Percentiles rank a stretch among this genome's conserved stretches.
phyloP scores from a whole-genome alignment of 2,329 filamentous ascomycete species.

The Rugonectria rugulosa region DNA sequence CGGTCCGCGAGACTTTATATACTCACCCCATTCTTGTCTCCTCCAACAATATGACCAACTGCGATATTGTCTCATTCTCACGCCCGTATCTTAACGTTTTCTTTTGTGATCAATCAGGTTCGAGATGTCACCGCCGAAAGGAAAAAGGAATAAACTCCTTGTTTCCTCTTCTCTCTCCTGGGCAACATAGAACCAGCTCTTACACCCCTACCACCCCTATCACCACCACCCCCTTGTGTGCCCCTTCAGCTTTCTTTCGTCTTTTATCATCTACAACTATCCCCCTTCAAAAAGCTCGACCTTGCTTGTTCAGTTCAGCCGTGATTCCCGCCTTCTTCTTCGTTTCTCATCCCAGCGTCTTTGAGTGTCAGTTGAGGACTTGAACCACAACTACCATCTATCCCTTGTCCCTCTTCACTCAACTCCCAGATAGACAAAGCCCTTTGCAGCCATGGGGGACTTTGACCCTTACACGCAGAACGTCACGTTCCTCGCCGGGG shows the following conservation, averaged over 20 bases:
- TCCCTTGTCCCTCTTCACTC: neutral
- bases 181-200: no score
- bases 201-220: no score
- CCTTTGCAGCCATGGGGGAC: constrained; percentile 28
- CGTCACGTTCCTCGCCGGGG: constrained; percentile 44
- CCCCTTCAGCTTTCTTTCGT: no score
- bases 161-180: neutral
- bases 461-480: constrained; percentile 49
- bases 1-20: constrained; percentile 29
- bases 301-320: neutral
- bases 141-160: no score
- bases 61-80: constrained; percentile 12
- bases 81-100: constrained; percentile 11
- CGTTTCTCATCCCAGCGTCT: neutral
- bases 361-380: neutral
- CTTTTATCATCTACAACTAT: neutral
- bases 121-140: constrained; percentile 12
- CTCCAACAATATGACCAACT: constrained; percentile 31
- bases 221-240: no score
- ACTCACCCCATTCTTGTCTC: constrained; percentile 25
- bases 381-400: neutral
- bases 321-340: no score
- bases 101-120: constrained; percentile 28
- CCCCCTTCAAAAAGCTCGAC: neutral
- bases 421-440: neutral